Evolutionary conservation across 257 asterid genomes (phyloP).

Genomic region (Parsonsia alboflavescens): DNA sequence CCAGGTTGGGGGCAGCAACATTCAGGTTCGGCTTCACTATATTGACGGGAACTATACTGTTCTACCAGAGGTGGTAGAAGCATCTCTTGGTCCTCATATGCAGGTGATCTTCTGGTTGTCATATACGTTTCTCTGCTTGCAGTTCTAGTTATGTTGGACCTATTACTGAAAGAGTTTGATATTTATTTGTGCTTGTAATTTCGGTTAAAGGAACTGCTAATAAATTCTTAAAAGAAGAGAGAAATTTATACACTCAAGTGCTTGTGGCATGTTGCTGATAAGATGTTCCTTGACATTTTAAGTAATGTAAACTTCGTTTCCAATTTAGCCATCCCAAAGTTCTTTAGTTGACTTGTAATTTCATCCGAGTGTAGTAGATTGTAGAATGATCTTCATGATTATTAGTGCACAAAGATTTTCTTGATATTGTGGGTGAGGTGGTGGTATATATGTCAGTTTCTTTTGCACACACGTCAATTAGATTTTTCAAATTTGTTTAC

Average conservation of each 20-base stretch:
- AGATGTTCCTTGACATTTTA: not conserved
- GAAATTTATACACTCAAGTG: not conserved
- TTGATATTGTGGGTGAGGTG: not conserved
- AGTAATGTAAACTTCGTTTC: not conserved
- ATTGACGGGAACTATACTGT: slow-evolving; percentile 97
- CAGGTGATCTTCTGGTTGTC: slow-evolving; percentile 48
- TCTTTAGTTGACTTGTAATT: not conserved
- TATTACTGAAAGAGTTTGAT: not conserved
- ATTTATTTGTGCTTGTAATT: not conserved
- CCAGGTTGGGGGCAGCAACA: slow-evolving; percentile 89
- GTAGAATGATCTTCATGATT: slow-evolving; percentile 1
- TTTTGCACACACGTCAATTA: not conserved
- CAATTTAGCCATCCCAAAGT: not conserved
- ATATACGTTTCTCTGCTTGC: not conserved
- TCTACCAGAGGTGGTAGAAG: slow-evolving; percentile 96
- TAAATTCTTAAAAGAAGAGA: not conserved
- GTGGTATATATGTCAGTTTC: not conserved
- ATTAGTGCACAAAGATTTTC: not conserved
- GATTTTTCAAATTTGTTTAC: not conserved
- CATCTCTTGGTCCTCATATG: slow-evolving; percentile 99
- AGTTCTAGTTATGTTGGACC: not conserved
- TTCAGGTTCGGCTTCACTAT: slow-evolving; percentile 93
- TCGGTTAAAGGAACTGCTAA: not conserved
- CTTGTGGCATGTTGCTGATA: not conserved
- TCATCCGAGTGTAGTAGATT: not conserved